Percentiles rank a stretch among this genome's conserved stretches.
Evolutionary conservation across 306 rosid species (phyloP).

Genomic region (Mucuna pruriens): DNA sequence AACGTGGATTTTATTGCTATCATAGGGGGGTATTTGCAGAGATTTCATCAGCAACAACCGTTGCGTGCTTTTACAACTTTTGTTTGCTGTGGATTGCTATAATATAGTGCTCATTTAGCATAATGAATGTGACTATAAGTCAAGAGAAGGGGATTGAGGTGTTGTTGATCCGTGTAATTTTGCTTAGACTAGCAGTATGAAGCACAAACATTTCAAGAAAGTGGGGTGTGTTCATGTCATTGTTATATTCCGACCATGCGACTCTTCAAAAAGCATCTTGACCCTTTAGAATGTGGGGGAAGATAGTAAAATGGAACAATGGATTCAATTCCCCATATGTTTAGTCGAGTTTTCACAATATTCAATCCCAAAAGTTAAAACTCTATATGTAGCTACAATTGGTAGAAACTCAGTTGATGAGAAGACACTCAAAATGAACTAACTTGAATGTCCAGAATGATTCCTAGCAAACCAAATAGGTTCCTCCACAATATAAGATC

Average conservation of each 20-base stretch:
- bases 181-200: slow-evolving; percentile 15
- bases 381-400: slow-evolving; percentile 1
- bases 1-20: background rate
- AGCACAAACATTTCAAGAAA: background rate
- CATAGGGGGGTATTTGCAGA: too few species aligned
- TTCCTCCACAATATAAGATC: background rate
- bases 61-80: background rate
- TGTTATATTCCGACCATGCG: background rate
- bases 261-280: background rate
- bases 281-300: background rate
- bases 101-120: background rate
- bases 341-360: background rate
- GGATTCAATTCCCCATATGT: background rate
- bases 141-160: background rate
- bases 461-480: background rate
- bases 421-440: background rate
- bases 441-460: background rate
- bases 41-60: background rate
- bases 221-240: background rate
- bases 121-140: background rate
- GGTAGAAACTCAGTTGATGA: background rate
- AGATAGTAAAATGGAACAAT: background rate
- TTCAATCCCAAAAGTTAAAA: background rate
- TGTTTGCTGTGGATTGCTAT: background rate
- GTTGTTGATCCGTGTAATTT: background rate